Percentiles rank a stretch among this genome's conserved stretches.
phyloP scores from a whole-genome alignment of 768 basidiomycete species.

The Leccinum pellstonianum region DNA sequence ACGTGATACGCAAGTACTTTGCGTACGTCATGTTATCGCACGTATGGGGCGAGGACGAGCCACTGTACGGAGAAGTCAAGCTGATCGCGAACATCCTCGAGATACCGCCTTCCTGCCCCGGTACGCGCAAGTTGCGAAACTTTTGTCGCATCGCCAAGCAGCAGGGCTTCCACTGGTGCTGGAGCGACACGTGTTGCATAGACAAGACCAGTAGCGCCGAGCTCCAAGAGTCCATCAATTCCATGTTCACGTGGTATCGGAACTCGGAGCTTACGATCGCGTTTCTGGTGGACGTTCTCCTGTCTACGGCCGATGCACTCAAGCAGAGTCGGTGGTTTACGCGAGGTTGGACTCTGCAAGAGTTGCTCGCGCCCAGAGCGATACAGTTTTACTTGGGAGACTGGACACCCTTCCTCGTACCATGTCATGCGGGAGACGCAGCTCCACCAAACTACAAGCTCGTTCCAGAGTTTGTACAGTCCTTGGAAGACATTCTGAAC shows the following conservation, averaged over 20 bases:
- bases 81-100: constrained; percentile 15
- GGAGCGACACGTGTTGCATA: constrained; percentile 34
- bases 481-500: constrained; percentile 14
- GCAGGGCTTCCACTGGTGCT: constrained; percentile 24
- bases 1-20: constrained; percentile 21
- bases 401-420: constrained; percentile 21
- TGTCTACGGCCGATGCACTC: constrained; percentile 13
- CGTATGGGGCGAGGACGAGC: constrained; percentile 30
- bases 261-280: constrained; percentile 31
- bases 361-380: constrained; percentile 26
- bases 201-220: constrained; percentile 32
- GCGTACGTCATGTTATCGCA: constrained; percentile 30
- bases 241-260: constrained; percentile 35
- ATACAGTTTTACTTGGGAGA: constrained; percentile 28
- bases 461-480: constrained; percentile 19
- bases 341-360: constrained; percentile 31
- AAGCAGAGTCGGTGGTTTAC: constrained; percentile 26
- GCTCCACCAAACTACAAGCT: constrained; percentile 23
- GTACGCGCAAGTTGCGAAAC: constrained; percentile 21
- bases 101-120: constrained; percentile 17
- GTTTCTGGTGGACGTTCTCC: constrained; percentile 26
- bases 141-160: constrained; percentile 22
- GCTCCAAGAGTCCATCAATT: constrained; percentile 32
- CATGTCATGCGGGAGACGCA: not conserved
- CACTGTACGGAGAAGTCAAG: constrained; percentile 21